phyloP scores from a whole-genome alignment of 2,329 filamentous ascomycete genomes.

The Fusarium kyushuense region DNA sequence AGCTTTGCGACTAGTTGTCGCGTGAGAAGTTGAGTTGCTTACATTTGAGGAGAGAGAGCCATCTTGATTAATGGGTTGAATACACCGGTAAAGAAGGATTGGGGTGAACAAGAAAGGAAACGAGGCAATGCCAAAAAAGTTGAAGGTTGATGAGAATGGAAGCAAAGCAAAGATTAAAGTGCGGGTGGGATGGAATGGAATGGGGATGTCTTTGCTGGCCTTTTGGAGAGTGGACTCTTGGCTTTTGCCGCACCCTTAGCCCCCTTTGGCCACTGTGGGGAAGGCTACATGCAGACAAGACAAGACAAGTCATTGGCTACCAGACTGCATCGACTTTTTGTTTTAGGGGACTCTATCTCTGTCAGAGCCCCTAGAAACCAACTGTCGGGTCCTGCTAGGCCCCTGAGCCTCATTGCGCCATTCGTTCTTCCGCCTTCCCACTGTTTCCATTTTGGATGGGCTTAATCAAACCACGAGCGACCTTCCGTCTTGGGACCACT shows the following conservation, averaged over 20 bases:
- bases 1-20: constrained; percentile 26
- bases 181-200: constrained; percentile 35
- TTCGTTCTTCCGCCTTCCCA: constrained; percentile 42
- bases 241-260: constrained; percentile 40
- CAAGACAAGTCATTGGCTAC: constrained; percentile 24
- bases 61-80: constrained; percentile 58
- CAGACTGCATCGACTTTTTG: neutral
- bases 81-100: constrained; percentile 7
- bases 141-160: constrained; percentile 22
- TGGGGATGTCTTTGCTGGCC: constrained; percentile 47
- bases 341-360: constrained; percentile 35
- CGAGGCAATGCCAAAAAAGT: constrained; percentile 22
- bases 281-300: constrained; percentile 20
- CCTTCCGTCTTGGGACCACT: constrained; percentile 9
- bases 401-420: constrained; percentile 37
- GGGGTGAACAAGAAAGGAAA: constrained; percentile 10
- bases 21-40: constrained; percentile 48
- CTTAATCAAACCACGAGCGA: constrained; percentile 17
- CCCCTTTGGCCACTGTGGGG: constrained; percentile 43
- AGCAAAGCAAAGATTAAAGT: constrained; percentile 31
- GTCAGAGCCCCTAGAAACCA: constrained; percentile 18
- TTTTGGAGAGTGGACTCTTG: constrained; percentile 42
- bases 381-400: constrained; percentile 18
- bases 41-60: constrained; percentile 75
- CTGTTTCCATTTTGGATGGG: constrained; percentile 33